These are phyloP conservation scores for Fusarium newnesense DNA, from an alignment of 2,329 filamentous ascomycete species.

Conservation along the genomic window DNA sequence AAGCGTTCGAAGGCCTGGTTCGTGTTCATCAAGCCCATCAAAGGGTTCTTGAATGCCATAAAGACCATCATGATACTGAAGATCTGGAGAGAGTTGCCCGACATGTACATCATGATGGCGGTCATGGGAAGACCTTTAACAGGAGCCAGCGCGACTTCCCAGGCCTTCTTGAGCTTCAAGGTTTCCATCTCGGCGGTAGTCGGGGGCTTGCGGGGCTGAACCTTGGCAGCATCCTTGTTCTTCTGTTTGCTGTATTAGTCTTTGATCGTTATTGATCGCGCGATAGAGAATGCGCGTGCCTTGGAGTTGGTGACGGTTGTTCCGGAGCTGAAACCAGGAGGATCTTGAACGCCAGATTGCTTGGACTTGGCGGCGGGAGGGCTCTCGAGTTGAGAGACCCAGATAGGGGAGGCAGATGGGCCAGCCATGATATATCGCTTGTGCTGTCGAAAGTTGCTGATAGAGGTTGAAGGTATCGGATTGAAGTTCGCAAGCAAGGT, in stretches of 20 bases:
- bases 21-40: slow-evolving; percentile 84
- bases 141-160: slow-evolving; percentile 94
- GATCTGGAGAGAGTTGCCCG: slow-evolving; percentile 96
- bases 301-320: slow-evolving; percentile 61
- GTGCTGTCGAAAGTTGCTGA: background rate
- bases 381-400: slow-evolving; percentile 83
- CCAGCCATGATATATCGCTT: slow-evolving; percentile 40
- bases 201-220: slow-evolving; percentile 70
- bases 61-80: slow-evolving; percentile 99
- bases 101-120: slow-evolving; percentile 99
- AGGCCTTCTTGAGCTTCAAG: slow-evolving; percentile 97
- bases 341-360: slow-evolving; percentile 78
- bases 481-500: slow-evolving; percentile 13
- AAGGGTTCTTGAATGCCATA: slow-evolving; percentile 97
- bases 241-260: slow-evolving; percentile 51
- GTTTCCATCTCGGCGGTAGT: slow-evolving; percentile 90
- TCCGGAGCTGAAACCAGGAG: slow-evolving; percentile 80
- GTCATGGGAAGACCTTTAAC: slow-evolving; percentile 98
- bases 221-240: slow-evolving; percentile 61
- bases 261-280: background rate
- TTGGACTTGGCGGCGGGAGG: slow-evolving; percentile 75
- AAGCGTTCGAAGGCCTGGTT: slow-evolving; percentile 92
- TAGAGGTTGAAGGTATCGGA: background rate
- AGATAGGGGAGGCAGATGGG: slow-evolving; percentile 68
- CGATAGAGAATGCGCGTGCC: slow-evolving; percentile 51